phyloP scores from a whole-genome alignment of 1,139 yeast species.

The Protomyces pachydermus region DNA sequence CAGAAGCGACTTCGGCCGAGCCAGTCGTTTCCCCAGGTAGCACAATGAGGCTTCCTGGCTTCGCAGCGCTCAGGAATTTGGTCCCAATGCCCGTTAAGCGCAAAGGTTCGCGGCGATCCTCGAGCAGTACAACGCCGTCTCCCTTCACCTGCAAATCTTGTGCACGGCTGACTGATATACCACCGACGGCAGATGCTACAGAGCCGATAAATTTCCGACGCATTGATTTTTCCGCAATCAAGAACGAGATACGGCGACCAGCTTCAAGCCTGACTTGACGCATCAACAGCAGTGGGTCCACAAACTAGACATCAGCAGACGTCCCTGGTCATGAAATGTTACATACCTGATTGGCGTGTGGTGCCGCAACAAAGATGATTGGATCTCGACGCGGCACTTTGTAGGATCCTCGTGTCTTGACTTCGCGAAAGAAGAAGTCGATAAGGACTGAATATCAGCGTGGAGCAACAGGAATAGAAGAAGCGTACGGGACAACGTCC shows the following conservation, averaged over 20 bases:
- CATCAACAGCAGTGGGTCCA: constrained; percentile 82
- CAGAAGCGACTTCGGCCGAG: constrained; percentile 62
- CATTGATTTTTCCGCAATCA: constrained; percentile 81
- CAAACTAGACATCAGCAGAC: constrained; percentile 46
- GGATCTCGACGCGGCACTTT: constrained; percentile 80
- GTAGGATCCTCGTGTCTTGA: constrained; percentile 85
- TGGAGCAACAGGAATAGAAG: background rate
- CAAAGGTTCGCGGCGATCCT: constrained; percentile 46
- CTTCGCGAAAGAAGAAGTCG: constrained; percentile 74
- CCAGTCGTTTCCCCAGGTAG: constrained; percentile 70
- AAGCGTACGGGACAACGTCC: constrained; percentile 36
- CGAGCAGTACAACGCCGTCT: constrained; percentile 56
- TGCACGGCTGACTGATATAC: constrained; percentile 82
- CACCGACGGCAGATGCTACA: constrained; percentile 59
- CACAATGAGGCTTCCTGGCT: constrained; percentile 64
- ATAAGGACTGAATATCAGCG: constrained; percentile 40
- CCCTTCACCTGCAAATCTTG: constrained; percentile 72
- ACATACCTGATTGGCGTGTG: constrained; percentile 77
- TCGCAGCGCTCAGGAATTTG: constrained; percentile 60
- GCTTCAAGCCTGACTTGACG: constrained; percentile 71
- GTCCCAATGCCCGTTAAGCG: constrained; percentile 63
- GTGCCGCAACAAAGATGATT: constrained; percentile 91
- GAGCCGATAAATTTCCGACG: constrained; percentile 64
- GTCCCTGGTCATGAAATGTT: too few species aligned
- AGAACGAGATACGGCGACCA: constrained; percentile 70